Base-by-base conservation (phyloP, 192 early-diverging fungal genomes). In the Backusella mclennaniae region DNA sequence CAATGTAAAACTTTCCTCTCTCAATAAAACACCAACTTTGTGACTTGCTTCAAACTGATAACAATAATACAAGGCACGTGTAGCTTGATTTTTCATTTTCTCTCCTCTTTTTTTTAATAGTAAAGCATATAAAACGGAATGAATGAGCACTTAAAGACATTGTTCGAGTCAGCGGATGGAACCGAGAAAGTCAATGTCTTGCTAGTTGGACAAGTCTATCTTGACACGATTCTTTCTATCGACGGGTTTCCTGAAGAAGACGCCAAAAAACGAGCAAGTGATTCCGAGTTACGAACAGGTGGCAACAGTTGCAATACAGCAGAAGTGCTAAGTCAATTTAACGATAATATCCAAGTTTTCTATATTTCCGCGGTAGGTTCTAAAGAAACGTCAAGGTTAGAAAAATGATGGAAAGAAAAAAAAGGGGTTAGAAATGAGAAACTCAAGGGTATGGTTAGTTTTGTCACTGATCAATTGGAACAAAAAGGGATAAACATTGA, bases 281-380 rank as follows among this genome's bases (percentile, higher is more conserved):
- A 75, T 33, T 83, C 89, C 35, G 90, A 92, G 69, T 82, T 85
- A 42, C 84, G 91, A 5, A 82, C 88, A 21, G 91, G 91, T 44
- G 91, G 91, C 19, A 92, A 92, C 63, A 82, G 84, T 36, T 85
- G 85, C 33, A 92, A 92, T 67, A 85, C 87, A 6, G 82, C 88
- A 17, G 81, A 83, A 23, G 85, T 90, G 1, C 76, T 92, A 12
- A 80, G 83, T 36, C 90, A 90, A 63, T 84, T 85, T 26, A 63
- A 85, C 6, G 68, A 80, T 33, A 35, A 56, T 4, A 67, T 80
- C 11, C 71, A 79, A 21, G 71, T 83, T 59, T 84, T 75, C 77
- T 86, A 82, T 49, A 86, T 89, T 85, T 85, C 86, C 42, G 83
- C 83, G 8, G 66, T 89, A 71, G 86, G 84, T 17, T 78, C 82